Evolutionary conservation across 768 basidiomycete species (phyloP), one percentile per base, ranked within the genome.

Genomic region (Hericium rajendrae): DNA sequence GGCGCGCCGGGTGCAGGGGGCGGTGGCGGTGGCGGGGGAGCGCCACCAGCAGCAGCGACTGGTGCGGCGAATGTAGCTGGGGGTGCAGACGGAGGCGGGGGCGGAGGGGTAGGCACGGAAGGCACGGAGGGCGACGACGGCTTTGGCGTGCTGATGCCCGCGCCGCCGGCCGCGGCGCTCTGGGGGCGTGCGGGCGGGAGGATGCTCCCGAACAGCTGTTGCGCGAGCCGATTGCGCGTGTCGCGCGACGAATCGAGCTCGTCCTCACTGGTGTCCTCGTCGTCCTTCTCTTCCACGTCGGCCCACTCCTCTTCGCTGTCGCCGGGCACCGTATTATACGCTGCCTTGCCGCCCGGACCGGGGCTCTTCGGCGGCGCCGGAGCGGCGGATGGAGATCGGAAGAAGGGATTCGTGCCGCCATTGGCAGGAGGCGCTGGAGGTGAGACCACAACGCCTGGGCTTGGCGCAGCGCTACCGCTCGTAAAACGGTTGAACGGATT

Each of bases 261-360:
- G 68, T 93, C 92, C 55, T 92, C 91, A 54, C 83, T 86, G 60
- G 82, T 85, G 63, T 86, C 84, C 5, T 81, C 79, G 4, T 80
- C 79, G 8, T 78, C 79, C 46, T 81, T 83, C 69, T 94, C 91
- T 65, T 81, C 74, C 51, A 49, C 22, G n/a, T 91, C 83, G 55
- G 86, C 91, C 91, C 92, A 94, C 52, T 92, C 91, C 16, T 89
- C 88, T 2, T 88, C 86, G 37, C 75, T 73, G 38, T 74, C 76
- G 2, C 72, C 69, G 1, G 85, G 78, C 0, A 82, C 86, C 1
- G 82, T 85, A 60, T 86, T 71, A 59, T 90, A 88, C 2, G 78
- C 67, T 0, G 78, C 68, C 66, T 80, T 85, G 0, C 80, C 70
- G 6, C 78, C 71, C 2, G 85, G 81, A 2, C 73, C 73, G 1